Conservation (phyloP, 257 asterid species). For the Plectranthus barbatus region DNA sequence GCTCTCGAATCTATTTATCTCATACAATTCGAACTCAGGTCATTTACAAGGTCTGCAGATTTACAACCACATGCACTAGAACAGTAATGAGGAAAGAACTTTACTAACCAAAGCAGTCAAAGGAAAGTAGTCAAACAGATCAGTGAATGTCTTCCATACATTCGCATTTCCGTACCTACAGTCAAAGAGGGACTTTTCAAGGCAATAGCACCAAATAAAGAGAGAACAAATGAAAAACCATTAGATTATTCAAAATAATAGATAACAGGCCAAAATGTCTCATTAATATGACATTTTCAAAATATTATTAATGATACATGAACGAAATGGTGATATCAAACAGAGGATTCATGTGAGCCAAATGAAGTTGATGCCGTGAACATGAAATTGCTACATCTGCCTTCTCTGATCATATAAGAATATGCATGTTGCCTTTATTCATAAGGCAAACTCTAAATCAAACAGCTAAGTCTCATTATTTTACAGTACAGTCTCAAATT, state of each 20-base stretch:
- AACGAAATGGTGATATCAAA: neutral
- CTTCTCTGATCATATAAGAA: neutral
- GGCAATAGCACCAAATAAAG: neutral
- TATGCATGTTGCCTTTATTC: neutral
- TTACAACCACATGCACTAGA: neutral
- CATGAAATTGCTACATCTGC: neutral
- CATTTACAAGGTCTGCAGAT: neutral
- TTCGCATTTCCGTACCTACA: conserved; percentile 87
- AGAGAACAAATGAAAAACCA: neutral
- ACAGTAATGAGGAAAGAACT: neutral
- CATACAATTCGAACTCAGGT: neutral
- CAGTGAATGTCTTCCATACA: conserved; percentile 93
- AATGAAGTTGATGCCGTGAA: neutral
- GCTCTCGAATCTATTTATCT: neutral
- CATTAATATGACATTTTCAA: neutral
- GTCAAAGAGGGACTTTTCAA: conserved; percentile 2
- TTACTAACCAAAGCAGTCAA: conserved; percentile 85
- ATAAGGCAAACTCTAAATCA: neutral
- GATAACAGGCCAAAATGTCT: neutral
- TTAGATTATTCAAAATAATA: neutral
- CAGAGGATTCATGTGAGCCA: neutral
- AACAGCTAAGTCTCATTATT: neutral
- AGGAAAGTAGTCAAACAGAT: conserved; percentile 88
- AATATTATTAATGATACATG: conserved; percentile 1
- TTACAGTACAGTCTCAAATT: neutral